Evolutionary conservation across 2,329 filamentous ascomycete species (phyloP), one percentile per base, ranked within the genome.

Genomic region (Cladosporium sp.): DNA sequence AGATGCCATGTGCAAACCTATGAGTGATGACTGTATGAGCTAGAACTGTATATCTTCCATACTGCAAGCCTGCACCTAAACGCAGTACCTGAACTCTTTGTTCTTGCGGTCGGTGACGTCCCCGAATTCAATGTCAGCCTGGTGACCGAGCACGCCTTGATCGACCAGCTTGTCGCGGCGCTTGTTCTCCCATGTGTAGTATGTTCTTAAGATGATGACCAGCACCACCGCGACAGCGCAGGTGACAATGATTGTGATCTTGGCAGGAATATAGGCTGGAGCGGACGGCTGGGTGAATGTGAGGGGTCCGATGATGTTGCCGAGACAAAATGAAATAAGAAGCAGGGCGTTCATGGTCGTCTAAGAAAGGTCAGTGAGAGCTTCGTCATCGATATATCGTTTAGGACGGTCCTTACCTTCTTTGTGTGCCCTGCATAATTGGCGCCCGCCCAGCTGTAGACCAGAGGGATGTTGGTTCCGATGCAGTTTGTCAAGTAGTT

Each of bases 351-450:
- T 76, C 36, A 76, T 59, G 3, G 78, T 62, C 5, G 73, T 70
- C 6, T 89, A 80, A 6, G 17, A 19, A 17, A 38, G 12, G 42
- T 56, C 15, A 56, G 54, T 30, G 12, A 2, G 28, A 30, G 5
- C 9, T 30, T 30, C 28, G 28, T 3, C 12, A 9, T 5, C 17
- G 22, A 5, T 3, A 4, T 15, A 1, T 12, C 17, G 2, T 22
- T 9, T 20, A 11, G 15, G 7, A 39, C 12, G 11, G 2, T 42
- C 9, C 5, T 9, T 39, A 82, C 80, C 71, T 88, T 89, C 75
- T 90, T 90, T 1, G 87, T 89, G 65, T 88, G 85, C 0, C 88
- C 87, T 20, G 84, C 87, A 12, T 88, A 76, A 66, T 90, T 90
- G 17, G 86, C 63, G 2, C 67, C 65, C 1, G 67, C 60, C 65